These are phyloP conservation scores for Saccharomyces hybrid DNA, from an alignment of 1,139 yeast genomes.

Conservation along the genomic window DNA sequence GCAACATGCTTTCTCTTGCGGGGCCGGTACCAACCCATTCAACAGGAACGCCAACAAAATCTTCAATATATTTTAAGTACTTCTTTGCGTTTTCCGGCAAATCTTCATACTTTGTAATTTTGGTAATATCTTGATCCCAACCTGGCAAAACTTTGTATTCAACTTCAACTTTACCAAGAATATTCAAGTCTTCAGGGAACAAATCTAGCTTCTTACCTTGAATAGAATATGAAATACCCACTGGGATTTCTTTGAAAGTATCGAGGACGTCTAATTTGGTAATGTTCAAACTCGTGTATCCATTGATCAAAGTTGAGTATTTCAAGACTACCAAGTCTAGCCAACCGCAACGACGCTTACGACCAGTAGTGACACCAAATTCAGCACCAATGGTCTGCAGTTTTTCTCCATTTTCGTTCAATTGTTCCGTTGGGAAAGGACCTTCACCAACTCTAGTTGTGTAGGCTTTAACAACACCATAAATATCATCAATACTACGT, in stretches of 20 bases:
- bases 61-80: constrained; percentile 79
- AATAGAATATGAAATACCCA: constrained; percentile 73
- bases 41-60: constrained; percentile 72
- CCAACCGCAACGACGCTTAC: constrained; percentile 99
- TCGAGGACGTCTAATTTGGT: constrained; percentile 95
- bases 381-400: constrained; percentile 91
- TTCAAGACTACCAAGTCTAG: constrained; percentile 89
- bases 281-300: constrained; percentile 88
- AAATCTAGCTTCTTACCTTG: constrained; percentile 65
- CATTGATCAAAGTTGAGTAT: constrained; percentile 85
- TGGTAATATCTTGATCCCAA: constrained; percentile 82
- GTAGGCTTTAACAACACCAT: constrained; percentile 97
- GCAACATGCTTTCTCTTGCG: constrained; percentile 78
- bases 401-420: constrained; percentile 77
- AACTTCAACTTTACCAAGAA: constrained; percentile 81
- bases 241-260: constrained; percentile 75
- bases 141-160: constrained; percentile 88
- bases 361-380: constrained; percentile 96
- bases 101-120: constrained; percentile 58
- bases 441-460: constrained; percentile 99
- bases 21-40: constrained; percentile 99
- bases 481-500: constrained; percentile 61
- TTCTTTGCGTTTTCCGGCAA: constrained; percentile 82
- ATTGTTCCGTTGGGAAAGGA: constrained; percentile 97
- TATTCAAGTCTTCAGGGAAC: constrained; percentile 88